Conservation (phyloP, 148 eudicot genomes). For the Gaultheria prostrata region DNA sequence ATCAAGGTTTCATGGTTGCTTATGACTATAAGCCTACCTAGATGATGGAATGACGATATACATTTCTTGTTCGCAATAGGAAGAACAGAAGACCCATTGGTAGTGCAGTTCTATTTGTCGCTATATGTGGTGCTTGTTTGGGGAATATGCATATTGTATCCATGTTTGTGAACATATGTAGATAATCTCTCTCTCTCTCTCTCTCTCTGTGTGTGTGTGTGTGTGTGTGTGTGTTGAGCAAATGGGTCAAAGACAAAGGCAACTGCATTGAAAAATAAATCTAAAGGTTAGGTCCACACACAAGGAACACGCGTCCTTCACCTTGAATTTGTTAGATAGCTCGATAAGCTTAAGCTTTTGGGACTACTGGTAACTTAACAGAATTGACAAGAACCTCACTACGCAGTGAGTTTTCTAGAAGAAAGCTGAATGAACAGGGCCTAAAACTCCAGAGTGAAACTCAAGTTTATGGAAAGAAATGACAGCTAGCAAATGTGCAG, state of each 20-base stretch:
- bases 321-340: background rate
- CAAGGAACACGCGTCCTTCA: background rate
- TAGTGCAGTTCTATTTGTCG: background rate
- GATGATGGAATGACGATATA: background rate
- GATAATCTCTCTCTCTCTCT: too few species aligned
- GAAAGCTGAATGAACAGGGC: constrained; percentile 5
- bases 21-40: background rate
- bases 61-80: background rate
- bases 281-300: background rate
- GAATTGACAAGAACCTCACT: background rate
- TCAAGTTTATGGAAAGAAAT: background rate
- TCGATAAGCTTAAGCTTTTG: too few species aligned
- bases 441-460: constrained; percentile 7
- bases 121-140: background rate
- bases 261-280: background rate
- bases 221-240: too few species aligned
- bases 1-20: background rate
- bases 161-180: too few species aligned
- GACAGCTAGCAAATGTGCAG: background rate
- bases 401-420: background rate
- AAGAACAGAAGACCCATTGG: background rate
- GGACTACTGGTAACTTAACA: too few species aligned
- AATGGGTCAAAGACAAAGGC: background rate
- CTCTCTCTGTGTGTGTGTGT: too few species aligned
- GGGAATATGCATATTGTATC: background rate